Percentiles rank a stretch among this genome's conserved stretches.
Evolutionary conservation across 495 filamentous ascomycete species (phyloP).

Genomic region (Staphylotrichum longicolle): DNA sequence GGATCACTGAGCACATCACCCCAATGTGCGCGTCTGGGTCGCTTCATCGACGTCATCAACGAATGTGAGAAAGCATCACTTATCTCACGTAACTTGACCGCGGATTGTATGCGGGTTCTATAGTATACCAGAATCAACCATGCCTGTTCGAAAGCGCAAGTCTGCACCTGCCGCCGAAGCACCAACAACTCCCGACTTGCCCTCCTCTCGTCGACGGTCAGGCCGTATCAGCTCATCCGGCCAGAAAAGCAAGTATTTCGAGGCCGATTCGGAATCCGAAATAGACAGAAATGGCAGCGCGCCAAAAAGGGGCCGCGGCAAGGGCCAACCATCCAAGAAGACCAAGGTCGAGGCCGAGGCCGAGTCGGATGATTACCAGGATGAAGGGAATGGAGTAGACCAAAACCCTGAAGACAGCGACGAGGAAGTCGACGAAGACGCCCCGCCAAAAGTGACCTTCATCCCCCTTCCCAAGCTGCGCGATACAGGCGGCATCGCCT

Average conservation of each 20-base stretch:
- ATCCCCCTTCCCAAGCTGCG: constrained; percentile 69
- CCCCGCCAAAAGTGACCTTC: constrained; percentile 47
- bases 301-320: constrained; percentile 1
- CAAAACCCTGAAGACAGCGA: constrained; percentile 28
- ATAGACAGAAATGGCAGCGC: neutral
- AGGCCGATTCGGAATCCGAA: constrained; percentile 24
- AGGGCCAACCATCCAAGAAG: constrained; percentile 17
- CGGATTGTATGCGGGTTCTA: no score
- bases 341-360: constrained; percentile 24
- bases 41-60: constrained; percentile 7
- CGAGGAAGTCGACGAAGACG: constrained; percentile 39
- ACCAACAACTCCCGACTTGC: constrained; percentile 12
- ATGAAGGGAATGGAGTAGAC: constrained; percentile 16
- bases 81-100: no score
- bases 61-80: neutral
- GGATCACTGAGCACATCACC: no score
- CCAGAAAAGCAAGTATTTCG: constrained; percentile 44
- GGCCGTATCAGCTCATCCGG: constrained; percentile 34
- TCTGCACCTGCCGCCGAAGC: constrained; percentile 13
- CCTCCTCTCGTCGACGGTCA: constrained; percentile 37
- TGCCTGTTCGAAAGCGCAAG: constrained; percentile 26
- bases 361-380: constrained; percentile 29
- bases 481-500: constrained; percentile 61
- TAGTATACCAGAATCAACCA: constrained; percentile 2
- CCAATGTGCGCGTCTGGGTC: neutral